These are phyloP conservation scores for Nitzschia sp. DNA, from an alignment of 108 stramenopile species.

Conservation along the genomic window DNA sequence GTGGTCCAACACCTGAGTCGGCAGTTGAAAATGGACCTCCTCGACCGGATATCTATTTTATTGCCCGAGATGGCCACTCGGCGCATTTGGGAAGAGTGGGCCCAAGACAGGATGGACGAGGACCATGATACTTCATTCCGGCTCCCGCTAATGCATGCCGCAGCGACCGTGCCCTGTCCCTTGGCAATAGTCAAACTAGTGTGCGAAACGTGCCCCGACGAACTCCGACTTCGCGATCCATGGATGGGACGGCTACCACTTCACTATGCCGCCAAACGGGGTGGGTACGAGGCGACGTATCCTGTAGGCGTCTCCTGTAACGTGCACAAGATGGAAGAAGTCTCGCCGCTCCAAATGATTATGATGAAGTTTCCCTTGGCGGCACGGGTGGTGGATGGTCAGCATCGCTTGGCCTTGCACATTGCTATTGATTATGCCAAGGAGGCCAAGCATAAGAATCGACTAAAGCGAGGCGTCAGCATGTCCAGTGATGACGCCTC, in stretches of 20 bases:
- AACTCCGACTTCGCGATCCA: no score
- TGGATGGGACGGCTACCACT: conserved; percentile 16
- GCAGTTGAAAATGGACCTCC: conserved; percentile 4
- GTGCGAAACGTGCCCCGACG: background rate
- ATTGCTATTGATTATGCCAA: conserved; percentile 34
- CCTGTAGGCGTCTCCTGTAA: conserved; percentile 20
- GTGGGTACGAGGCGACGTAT: conserved; percentile 10
- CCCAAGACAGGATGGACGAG: conserved; percentile 7
- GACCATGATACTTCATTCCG: background rate
- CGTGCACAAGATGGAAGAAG: conserved; percentile 11
- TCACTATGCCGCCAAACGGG: conserved; percentile 19
- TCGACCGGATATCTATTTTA: conserved; percentile 8
- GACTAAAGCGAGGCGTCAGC: background rate
- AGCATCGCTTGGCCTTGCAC: conserved; percentile 24
- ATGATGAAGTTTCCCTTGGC: conserved; percentile 14
- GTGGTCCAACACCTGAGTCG: background rate
- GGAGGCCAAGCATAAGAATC: background rate
- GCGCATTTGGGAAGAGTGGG: background rate
- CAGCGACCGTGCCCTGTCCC: conserved; percentile 8
- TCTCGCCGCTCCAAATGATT: conserved; percentile 12
- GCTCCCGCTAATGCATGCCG: conserved; percentile 24
- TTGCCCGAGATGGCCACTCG: conserved; percentile 13
- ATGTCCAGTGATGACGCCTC: background rate
- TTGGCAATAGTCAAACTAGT: conserved; percentile 23
- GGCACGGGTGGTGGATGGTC: conserved; percentile 8